Evolutionary conservation across 768 basidiomycete genomes (phyloP).

Genomic region (Mycena sanguinolenta): DNA sequence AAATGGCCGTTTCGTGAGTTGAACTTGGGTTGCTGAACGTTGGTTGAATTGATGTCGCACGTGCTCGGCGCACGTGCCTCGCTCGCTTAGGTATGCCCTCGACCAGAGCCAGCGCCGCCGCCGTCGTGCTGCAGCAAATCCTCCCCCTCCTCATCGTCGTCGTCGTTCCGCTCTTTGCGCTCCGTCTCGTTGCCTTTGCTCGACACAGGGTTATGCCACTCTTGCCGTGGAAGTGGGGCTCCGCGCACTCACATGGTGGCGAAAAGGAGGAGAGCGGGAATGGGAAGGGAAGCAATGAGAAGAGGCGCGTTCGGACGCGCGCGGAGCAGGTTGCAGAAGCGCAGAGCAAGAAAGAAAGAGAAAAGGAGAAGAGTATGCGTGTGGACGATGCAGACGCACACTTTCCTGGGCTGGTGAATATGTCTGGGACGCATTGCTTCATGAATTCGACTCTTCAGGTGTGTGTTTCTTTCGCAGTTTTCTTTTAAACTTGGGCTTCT

Average conservation of each 20-base stretch:
- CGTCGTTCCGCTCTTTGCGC: conserved; percentile 63
- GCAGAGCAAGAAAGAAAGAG: conserved; percentile 42
- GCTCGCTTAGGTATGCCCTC: conserved; percentile 18
- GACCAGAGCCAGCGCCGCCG: conserved; percentile 14
- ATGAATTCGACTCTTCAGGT: conserved; percentile 97
- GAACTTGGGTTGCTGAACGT: no score
- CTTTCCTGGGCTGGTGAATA: conserved; percentile 94
- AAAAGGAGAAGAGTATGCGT: conserved; percentile 17
- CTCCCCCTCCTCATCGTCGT: conserved; percentile 70
- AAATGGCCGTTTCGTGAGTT: no score
- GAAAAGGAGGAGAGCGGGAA: conserved; percentile 43
- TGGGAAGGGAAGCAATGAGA: conserved; percentile 42
- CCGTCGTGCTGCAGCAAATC: conserved; percentile 62
- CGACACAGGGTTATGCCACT: conserved; percentile 62
- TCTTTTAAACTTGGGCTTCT: not conserved
- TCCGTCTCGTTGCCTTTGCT: conserved; percentile 55
- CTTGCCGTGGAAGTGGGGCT: conserved; percentile 77
- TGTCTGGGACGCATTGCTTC: conserved; percentile 97
- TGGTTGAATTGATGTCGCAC: not conserved
- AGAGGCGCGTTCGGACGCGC: conserved; percentile 65
- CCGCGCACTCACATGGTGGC: conserved; percentile 37
- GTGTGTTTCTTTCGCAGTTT: conserved; percentile 27
- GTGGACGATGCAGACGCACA: conserved; percentile 57
- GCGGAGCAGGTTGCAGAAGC: conserved; percentile 64
- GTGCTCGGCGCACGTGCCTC: not conserved